Conservation (phyloP, 1,139 yeast species). For the Scheffersomyces stambukii region DNA sequence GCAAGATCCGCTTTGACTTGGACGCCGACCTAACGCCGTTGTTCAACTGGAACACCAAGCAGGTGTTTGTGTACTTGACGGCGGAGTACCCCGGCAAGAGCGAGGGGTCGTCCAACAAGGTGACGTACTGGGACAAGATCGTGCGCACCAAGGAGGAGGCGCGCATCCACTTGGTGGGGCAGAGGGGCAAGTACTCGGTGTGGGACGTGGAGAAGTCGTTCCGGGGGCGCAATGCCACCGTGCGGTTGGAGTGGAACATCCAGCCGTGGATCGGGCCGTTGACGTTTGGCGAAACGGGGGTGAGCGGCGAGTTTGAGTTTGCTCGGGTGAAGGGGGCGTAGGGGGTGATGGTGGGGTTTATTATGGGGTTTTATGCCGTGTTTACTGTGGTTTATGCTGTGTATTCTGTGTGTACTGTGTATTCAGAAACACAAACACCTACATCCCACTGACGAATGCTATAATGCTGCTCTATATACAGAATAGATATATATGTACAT, state of each 20-base stretch:
- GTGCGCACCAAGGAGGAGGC: slow-evolving; percentile 60
- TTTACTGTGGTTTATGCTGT: too few species aligned
- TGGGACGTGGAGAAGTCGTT: slow-evolving; percentile 80
- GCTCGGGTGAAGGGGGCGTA: slow-evolving; percentile 19
- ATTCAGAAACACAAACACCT: too few species aligned
- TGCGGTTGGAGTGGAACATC: slow-evolving; percentile 82
- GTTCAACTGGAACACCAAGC: slow-evolving; percentile 97
- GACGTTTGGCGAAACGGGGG: slow-evolving; percentile 57
- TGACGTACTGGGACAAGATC: slow-evolving; percentile 90
- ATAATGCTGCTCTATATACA: too few species aligned
- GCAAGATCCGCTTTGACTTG: slow-evolving; percentile 68
- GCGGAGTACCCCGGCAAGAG: slow-evolving; percentile 78
- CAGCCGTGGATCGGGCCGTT: slow-evolving; percentile 90
- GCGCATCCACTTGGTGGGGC: slow-evolving; percentile 44
- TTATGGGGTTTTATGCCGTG: too few species aligned
- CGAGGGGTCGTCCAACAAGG: slow-evolving; percentile 51
- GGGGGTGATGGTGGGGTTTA: too few species aligned
- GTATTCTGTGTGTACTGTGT: too few species aligned
- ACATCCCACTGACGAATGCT: too few species aligned
- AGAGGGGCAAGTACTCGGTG: slow-evolving; percentile 73
- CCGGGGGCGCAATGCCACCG: slow-evolving; percentile 61
- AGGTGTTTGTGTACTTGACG: slow-evolving; percentile 82
- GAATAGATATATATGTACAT: too few species aligned
- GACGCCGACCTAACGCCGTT: slow-evolving; percentile 61
- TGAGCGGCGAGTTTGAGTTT: slow-evolving; percentile 24